Base-by-base conservation (phyloP, 176 grass and related monocot genomes). In the Zea luxurians region DNA sequence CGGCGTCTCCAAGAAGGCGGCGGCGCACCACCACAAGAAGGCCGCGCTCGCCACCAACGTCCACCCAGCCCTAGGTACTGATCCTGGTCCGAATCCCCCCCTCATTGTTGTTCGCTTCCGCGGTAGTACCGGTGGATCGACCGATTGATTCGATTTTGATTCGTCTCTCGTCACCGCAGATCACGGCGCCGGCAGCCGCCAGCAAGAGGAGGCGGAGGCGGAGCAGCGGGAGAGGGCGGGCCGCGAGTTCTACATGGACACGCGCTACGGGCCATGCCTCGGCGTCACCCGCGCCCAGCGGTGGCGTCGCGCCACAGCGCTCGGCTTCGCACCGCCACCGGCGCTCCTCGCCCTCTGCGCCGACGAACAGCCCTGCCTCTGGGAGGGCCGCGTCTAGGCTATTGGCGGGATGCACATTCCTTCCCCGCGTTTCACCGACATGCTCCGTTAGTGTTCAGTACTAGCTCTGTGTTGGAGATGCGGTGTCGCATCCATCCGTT, bases 221-320 rank as follows among this genome's bases (percentile, higher is more conserved):
- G 70, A 72, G 84, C 78, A 84, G 21, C 35, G 11, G 61, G 86
- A 84, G 84, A 49, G 81, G 71, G 82, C 59, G 66, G 80, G 50
- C 16, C 34, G 88, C 76, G 76, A 80, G 82, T 93, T 93, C 88
- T 88, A 93, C 83, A 60, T 93, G 88, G 91, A 90, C 85, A 93
- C 83, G 85, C 81, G 85, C 66, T 93, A 90, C 79, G 91, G 91
- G 13, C 91, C 91, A 47, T 93, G 91, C 88, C 71, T 93, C 64
- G 91, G 88, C 20, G 71, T 93, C 85, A 86, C 75, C 66, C 82
- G 91, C 45, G 73, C 64, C 68, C 82, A 86, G 79, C 88, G 88
- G 35, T 90, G 88, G 85, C 82, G 75, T 36, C 88, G 91, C 13
- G 91, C 91, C 37, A 69, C 75, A 34, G 60, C 66, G 59, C 83